Percentiles rank a stretch among this genome's conserved stretches.
Conservation (phyloP, 2,329 filamentous ascomycete species). For the Diaporthe citriasiana region DNA sequence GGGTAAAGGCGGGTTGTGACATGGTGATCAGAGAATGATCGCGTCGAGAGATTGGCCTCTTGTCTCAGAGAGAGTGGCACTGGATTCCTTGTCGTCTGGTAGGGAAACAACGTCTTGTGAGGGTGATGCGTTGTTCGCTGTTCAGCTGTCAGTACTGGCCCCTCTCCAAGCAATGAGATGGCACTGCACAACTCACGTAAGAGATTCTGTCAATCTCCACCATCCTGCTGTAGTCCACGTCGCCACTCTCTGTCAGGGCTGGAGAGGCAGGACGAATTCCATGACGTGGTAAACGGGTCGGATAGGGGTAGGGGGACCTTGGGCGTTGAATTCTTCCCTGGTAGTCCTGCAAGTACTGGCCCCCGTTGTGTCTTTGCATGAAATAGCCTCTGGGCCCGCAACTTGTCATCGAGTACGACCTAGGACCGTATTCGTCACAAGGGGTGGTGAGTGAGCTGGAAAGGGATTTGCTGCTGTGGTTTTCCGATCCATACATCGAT, state of each 20-base stretch:
- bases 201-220: slow-evolving; percentile 63
- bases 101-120: slow-evolving; percentile 56
- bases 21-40: slow-evolving; percentile 50
- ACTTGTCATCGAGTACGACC: slow-evolving; percentile 70
- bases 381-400: slow-evolving; percentile 55
- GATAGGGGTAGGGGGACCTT: slow-evolving; percentile 71
- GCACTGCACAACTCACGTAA: slow-evolving; percentile 55
- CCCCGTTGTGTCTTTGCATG: slow-evolving; percentile 31
- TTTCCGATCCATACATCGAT: slow-evolving; percentile 69
- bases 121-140: slow-evolving; percentile 62
- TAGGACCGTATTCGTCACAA: slow-evolving; percentile 59
- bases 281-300: slow-evolving; percentile 68
- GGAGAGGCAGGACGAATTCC: slow-evolving; percentile 65
- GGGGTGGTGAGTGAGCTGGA: slow-evolving; percentile 59
- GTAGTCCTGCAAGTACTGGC: slow-evolving; percentile 51
- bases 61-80: slow-evolving; percentile 57
- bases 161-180: background rate
- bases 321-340: slow-evolving; percentile 54
- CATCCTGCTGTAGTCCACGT: slow-evolving; percentile 65
- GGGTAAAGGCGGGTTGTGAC: slow-evolving; percentile 38
- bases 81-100: slow-evolving; percentile 52
- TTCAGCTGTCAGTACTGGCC: background rate
- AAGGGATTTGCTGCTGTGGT: slow-evolving; percentile 56
- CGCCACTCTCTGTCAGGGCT: slow-evolving; percentile 62
- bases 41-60: slow-evolving; percentile 58